Percentiles rank a stretch among this genome's conserved stretches.
phyloP scores from a whole-genome alignment of 2,329 filamentous ascomycete species.

The Leptographium flavum region DNA sequence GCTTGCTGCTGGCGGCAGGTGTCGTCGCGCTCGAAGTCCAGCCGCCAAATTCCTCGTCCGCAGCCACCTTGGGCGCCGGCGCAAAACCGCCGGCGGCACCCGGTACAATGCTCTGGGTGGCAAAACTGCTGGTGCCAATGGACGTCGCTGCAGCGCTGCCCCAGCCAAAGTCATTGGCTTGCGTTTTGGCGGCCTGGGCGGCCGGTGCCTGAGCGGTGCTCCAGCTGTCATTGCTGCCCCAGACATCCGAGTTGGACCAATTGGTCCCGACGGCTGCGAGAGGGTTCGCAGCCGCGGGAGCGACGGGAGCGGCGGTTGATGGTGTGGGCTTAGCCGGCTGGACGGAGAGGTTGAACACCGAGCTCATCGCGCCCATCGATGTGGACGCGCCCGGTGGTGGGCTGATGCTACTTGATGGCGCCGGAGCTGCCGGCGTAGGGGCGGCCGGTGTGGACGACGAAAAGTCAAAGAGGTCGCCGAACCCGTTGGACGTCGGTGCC shows the following conservation, averaged over 20 bases:
- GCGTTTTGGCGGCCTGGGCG: slow-evolving; percentile 10
- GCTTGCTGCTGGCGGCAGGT: slow-evolving; percentile 28
- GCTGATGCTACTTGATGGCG: slow-evolving; percentile 16
- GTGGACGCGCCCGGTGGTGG: slow-evolving; percentile 21
- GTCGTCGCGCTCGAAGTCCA: slow-evolving; percentile 61
- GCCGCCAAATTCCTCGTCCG: slow-evolving; percentile 91
- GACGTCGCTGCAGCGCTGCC: slow-evolving; percentile 20
- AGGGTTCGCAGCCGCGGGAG: slow-evolving; percentile 21
- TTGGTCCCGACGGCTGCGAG: slow-evolving; percentile 23
- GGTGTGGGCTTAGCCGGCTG: slow-evolving; percentile 15
- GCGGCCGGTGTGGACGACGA: slow-evolving; percentile 33
- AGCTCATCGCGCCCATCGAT: slow-evolving; percentile 44
- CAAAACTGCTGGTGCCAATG: slow-evolving; percentile 20
- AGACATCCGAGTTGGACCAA: slow-evolving; percentile 51
- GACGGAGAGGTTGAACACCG: slow-evolving; percentile 68
- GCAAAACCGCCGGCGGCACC: slow-evolving; percentile 52
- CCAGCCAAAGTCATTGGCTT: slow-evolving; percentile 49
- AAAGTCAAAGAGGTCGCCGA: slow-evolving; percentile 75
- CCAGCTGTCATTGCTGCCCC: slow-evolving; percentile 82
- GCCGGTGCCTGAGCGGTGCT: slow-evolving; percentile 45
- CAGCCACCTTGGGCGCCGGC: slow-evolving; percentile 53
- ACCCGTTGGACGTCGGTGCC: slow-evolving; percentile 36
- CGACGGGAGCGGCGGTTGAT: slow-evolving; percentile 24
- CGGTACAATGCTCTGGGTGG: slow-evolving; percentile 45
- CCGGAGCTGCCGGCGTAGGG: slow-evolving; percentile 19